A percentile compares a stretch with the other conserved stretches of the same genome.
phyloP scores from a whole-genome alignment of 345 rosid genomes.

The Laguncularia racemosa region DNA sequence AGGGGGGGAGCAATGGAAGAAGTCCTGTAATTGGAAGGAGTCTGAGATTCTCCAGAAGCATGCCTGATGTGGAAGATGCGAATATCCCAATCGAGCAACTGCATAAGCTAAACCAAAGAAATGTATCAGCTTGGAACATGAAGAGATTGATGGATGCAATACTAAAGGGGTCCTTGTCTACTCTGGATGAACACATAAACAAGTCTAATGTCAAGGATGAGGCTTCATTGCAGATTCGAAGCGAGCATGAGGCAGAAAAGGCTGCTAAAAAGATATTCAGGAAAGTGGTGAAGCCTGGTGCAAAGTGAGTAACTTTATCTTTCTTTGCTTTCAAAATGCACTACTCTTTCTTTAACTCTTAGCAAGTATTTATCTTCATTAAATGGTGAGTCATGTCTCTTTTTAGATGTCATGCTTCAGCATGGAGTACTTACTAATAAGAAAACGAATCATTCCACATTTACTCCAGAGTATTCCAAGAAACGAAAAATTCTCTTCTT shows the following conservation, averaged over 20 bases:
- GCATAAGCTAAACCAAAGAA: constrained; percentile 33
- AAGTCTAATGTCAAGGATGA: constrained; percentile 29
- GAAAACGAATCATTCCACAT: too few species aligned
- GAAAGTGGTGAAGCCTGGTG: constrained; percentile 28
- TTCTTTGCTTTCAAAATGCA: not conserved
- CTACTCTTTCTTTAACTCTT: not conserved
- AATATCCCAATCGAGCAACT: constrained; percentile 23
- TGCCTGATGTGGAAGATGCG: constrained; percentile 8
- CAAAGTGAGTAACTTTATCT: constrained; percentile 20
- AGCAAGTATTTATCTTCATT: too few species aligned
- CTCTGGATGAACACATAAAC: constrained; percentile 38
- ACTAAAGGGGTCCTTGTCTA: constrained; percentile 25
- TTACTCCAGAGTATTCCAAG: too few species aligned
- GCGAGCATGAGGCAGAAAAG: constrained; percentile 30
- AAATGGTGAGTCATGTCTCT: too few species aligned
- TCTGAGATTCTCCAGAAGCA: constrained; percentile 2
- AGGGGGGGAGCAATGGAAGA: constrained; percentile 2
- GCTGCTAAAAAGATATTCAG: constrained; percentile 41
- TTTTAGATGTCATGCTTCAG: too few species aligned
- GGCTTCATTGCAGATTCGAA: constrained; percentile 25
- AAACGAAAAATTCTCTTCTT: too few species aligned
- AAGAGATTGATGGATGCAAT: constrained; percentile 31
- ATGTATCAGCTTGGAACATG: constrained; percentile 47
- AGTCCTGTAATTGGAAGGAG: constrained; percentile 14
- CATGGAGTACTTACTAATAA: too few species aligned